Evolutionary conservation across 176 grass and related monocot genomes (phyloP).

Genomic region (Juncus effusus): DNA sequence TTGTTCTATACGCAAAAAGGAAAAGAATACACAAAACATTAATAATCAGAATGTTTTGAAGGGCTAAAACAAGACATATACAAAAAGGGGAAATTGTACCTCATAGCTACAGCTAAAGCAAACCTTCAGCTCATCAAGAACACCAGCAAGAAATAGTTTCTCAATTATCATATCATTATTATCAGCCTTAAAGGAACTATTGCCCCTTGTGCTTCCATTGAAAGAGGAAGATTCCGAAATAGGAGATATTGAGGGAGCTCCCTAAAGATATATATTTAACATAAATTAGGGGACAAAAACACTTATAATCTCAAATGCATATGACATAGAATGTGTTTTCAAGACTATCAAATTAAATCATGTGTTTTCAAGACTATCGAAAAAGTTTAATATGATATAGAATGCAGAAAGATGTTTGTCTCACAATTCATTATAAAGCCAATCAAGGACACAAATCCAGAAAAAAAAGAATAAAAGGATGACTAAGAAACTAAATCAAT

Average conservation of each 20-base stretch:
- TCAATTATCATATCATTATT: slow-evolving; percentile 55
- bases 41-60: slow-evolving; percentile 3
- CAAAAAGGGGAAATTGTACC: slow-evolving; percentile 34
- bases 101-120: slow-evolving; percentile 87
- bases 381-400: background rate
- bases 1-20: slow-evolving; percentile 45
- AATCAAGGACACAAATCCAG: background rate
- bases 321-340: background rate
- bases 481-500: slow-evolving; percentile 14
- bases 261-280: slow-evolving; percentile 40
- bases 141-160: slow-evolving; percentile 84
- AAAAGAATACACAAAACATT: background rate
- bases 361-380: background rate
- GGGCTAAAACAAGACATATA: background rate
- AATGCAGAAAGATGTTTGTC: background rate
- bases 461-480: slow-evolving; percentile 15
- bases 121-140: slow-evolving; percentile 87
- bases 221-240: slow-evolving; percentile 49
- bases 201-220: slow-evolving; percentile 19
- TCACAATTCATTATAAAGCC: background rate
- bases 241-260: slow-evolving; percentile 50
- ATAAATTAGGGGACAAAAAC: background rate
- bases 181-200: slow-evolving; percentile 44
- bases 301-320: background rate
- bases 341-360: background rate